Base-by-base conservation (phyloP, 805 yeast genomes). In the Candida berthetii region DNA sequence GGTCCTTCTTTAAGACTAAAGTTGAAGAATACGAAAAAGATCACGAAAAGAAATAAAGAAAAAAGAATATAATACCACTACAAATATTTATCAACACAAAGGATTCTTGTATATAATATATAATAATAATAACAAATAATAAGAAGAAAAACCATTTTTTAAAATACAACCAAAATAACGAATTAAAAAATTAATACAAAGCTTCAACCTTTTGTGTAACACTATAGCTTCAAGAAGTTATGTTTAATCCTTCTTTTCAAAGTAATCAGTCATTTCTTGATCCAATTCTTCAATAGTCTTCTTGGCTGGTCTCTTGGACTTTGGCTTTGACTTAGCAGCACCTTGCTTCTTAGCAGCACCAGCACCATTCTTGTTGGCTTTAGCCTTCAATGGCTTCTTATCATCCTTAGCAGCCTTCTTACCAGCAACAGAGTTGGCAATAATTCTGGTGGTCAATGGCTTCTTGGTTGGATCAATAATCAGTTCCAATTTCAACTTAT, bases 181-280 rank as follows among this genome's bases (percentile, higher is more conserved):
- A n/a, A n/a, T n/a, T n/a, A n/a, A n/a, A n/a, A n/a, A n/a, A n/a
- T n/a, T n/a, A n/a, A n/a, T n/a, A n/a, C n/a, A n/a, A n/a, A n/a
- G n/a, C n/a, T n/a, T n/a, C n/a, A n/a, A n/a, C n/a, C n/a, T n/a
- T n/a, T n/a, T n/a, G n/a, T n/a, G n/a, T n/a, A n/a, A n/a, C n/a
- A n/a, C n/a, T n/a, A n/a, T n/a, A n/a, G n/a, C n/a, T n/a, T n/a
- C 7, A 16, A 10, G 18, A 35, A 36, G n/a, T n/a, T 14, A 31
- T 31, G 19, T 18, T 46, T 56, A 58, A 41, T 65, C 65, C 48
- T 67, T 66, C 49, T 66, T 70, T 48, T 79, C 80, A 55, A 91
- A 90, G 70, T 91, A 91, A 61, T 90, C 98, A 48, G 89, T 85
- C 99, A 93, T 91, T 71, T 91, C 98, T 62, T 90, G 96, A 68